Conservation (phyloP, 176 grass and related monocot genomes). For the Aechmea fasciata region DNA sequence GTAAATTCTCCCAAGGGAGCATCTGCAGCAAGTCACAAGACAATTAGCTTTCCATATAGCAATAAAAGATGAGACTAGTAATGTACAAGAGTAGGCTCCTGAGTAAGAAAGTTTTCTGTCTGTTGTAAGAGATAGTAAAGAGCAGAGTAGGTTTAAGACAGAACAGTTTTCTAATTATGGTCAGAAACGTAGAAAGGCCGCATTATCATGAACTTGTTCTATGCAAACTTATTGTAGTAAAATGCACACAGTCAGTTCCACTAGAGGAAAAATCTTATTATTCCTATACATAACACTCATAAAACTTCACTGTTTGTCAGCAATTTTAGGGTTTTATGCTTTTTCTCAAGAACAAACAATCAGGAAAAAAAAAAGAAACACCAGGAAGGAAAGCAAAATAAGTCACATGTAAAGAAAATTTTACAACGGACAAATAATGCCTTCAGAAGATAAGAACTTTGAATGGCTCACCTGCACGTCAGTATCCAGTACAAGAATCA, state of each 20-base stretch:
- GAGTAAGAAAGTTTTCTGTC: too few relatives aligned
- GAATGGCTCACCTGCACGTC: slow-evolving; percentile 56
- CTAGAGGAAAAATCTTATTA: background rate
- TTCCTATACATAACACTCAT: background rate
- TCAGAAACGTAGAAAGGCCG: too few relatives aligned
- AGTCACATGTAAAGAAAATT: too few relatives aligned
- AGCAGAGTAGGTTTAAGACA: too few relatives aligned
- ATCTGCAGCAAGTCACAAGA: slow-evolving; percentile 38
- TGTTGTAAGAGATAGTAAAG: too few relatives aligned
- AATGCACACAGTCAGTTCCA: background rate
- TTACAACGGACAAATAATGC: background rate
- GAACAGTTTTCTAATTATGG: too few relatives aligned
- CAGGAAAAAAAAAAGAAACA: too few relatives aligned
- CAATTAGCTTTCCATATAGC: slow-evolving; percentile 19
- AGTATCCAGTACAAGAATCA: slow-evolving; percentile 76
- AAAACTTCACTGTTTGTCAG: too few relatives aligned
- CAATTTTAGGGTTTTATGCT: too few relatives aligned
- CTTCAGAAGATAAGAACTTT: background rate
- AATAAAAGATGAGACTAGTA: slow-evolving; percentile 10
- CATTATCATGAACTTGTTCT: background rate
- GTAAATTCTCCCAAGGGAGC: slow-evolving; percentile 91
- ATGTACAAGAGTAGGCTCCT: background rate
- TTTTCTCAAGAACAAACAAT: too few relatives aligned
- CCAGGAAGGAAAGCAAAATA: too few relatives aligned
- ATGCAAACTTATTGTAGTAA: background rate